Evolutionary conservation across 345 rosid genomes (phyloP).

Genomic region (Linum tenue): DNA sequence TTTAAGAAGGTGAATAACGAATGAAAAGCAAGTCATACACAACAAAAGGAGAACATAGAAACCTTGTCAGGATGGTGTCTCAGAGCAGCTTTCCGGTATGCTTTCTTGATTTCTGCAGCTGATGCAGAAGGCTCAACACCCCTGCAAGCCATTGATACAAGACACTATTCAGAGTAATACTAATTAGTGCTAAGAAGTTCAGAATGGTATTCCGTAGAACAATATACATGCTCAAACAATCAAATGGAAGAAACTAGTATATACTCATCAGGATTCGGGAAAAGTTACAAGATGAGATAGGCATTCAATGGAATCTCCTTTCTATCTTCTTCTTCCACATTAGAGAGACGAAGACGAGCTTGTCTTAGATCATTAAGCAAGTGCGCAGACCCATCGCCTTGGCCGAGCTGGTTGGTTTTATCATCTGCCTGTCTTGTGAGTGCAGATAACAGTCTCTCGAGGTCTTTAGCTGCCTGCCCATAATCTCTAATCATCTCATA

Average conservation of each 20-base stretch:
- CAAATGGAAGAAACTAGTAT: too few species aligned
- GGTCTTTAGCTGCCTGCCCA: conserved; percentile 72
- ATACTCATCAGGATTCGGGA: background rate
- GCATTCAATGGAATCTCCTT: conserved; percentile 51
- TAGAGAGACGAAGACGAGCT: conserved; percentile 47
- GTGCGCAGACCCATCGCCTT: conserved; percentile 24
- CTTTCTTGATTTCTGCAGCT: conserved; percentile 78
- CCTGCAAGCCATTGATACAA: conserved; percentile 31
- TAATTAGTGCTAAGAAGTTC: background rate
- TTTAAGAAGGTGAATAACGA: background rate
- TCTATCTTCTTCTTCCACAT: conserved; percentile 65
- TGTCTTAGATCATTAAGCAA: conserved; percentile 55
- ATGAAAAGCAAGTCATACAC: background rate
- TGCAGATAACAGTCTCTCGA: conserved; percentile 50
- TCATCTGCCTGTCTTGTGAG: conserved; percentile 44
- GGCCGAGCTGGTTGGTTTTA: conserved; percentile 32
- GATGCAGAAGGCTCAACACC: conserved; percentile 63
- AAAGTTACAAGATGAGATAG: conserved; percentile 70
- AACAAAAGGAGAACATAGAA: conserved; percentile 1
- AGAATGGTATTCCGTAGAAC: background rate
- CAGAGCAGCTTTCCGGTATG: conserved; percentile 88
- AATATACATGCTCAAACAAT: too few species aligned
- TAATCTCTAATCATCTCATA: conserved; percentile 88
- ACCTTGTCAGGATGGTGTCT: conserved; percentile 99
- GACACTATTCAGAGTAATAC: too few species aligned